A percentile compares a stretch with the other conserved stretches of the same genome.
Conservation (phyloP, 106 monocot species). For the Dactylorhiza incarnata region DNA sequence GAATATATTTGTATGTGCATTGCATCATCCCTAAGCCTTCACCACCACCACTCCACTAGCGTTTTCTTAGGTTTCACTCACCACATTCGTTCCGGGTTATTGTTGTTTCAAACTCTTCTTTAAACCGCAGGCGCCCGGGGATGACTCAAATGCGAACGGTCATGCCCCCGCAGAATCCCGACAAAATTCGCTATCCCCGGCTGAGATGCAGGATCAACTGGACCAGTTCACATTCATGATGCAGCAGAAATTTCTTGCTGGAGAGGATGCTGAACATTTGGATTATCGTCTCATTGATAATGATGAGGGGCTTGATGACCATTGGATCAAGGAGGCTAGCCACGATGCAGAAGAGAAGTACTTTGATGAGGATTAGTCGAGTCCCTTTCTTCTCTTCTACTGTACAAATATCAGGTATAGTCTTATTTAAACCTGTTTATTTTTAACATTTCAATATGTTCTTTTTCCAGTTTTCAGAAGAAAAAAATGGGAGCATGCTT, state of each 20-base stretch:
- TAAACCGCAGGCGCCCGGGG: conserved; percentile 2
- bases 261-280: conserved; percentile 61
- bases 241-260: conserved; percentile 87
- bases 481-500: too few species aligned
- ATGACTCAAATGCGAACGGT: neutral
- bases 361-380: conserved; percentile 68
- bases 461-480: too few species aligned
- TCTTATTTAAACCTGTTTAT: too few species aligned
- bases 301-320: conserved; percentile 84
- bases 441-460: too few species aligned
- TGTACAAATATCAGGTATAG: neutral
- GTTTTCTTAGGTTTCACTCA: too few species aligned
- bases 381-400: neutral
- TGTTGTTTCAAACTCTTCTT: neutral
- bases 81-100: too few species aligned
- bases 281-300: conserved; percentile 79
- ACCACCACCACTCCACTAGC: too few species aligned
- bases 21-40: too few species aligned
- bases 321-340: conserved; percentile 78
- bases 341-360: conserved; percentile 91
- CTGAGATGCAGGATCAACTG: conserved; percentile 69
- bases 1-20: too few species aligned
- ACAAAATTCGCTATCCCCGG: conserved; percentile 29
- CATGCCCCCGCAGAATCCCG: neutral
- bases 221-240: conserved; percentile 86